Conservation (phyloP, 768 basidiomycete species). For the Auriscalpium vulgare region DNA sequence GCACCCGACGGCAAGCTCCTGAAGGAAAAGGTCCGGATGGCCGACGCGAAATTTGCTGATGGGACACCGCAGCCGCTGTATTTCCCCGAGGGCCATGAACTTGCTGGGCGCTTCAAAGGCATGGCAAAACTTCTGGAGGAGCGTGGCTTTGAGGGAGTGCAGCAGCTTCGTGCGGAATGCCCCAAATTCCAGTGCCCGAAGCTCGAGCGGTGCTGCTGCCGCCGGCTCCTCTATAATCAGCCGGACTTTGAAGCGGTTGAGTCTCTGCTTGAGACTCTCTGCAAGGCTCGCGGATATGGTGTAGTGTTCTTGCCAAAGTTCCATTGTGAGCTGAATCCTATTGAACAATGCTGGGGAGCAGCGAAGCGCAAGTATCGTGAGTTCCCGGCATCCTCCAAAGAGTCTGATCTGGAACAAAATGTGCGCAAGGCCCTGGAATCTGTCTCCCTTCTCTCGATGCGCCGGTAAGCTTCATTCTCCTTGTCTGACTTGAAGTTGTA, state of each 20-base stretch:
- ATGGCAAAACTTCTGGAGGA: conserved; percentile 29
- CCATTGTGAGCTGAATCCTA: conserved; percentile 40
- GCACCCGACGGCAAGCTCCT: conserved; percentile 15
- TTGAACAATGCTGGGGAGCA: conserved; percentile 30
- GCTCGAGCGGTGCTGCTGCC: conserved; percentile 35
- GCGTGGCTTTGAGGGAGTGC: conserved; percentile 28
- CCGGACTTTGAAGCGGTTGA: conserved; percentile 32
- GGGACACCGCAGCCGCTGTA: conserved; percentile 15
- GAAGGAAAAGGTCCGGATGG: conserved; percentile 22
- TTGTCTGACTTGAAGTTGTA: no score
- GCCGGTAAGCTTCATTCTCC: background rate
- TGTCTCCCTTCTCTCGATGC: conserved; percentile 4
- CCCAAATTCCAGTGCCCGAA: conserved; percentile 11
- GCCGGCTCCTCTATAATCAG: conserved; percentile 28
- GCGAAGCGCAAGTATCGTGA: background rate
- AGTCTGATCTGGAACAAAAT: no score
- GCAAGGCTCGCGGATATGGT: conserved; percentile 23
- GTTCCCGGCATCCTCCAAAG: conserved; percentile 13
- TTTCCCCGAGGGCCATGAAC: background rate
- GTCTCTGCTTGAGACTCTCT: conserved; percentile 28
- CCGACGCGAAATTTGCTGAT: conserved; percentile 11
- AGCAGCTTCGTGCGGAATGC: conserved; percentile 27
- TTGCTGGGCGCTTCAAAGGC: conserved; percentile 21
- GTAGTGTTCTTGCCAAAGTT: conserved; percentile 37
- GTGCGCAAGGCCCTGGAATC: no score